phyloP scores from a whole-genome alignment of 768 basidiomycete genomes.

The Trametes cinnabarina region DNA sequence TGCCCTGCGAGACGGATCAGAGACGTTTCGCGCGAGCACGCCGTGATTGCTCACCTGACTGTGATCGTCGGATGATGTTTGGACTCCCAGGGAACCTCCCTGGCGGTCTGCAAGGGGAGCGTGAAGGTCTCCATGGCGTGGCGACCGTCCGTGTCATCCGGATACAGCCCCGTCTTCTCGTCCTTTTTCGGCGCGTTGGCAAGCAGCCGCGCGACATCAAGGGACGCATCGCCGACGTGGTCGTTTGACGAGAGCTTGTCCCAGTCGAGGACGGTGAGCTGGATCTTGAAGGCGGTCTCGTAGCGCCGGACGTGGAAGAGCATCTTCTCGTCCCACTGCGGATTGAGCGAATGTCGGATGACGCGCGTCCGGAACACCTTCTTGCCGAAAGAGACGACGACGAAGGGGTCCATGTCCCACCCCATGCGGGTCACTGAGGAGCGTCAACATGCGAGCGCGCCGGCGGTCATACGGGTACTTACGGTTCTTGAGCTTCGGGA shows the following conservation, averaged over 20 bases:
- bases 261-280: constrained; percentile 91
- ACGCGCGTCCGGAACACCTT: constrained; percentile 94
- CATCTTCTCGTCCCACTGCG: constrained; percentile 92
- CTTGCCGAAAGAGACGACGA: constrained; percentile 93
- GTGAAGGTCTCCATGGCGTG: constrained; percentile 71
- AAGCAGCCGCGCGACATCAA: constrained; percentile 68
- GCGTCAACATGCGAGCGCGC: background rate
- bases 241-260: constrained; percentile 92
- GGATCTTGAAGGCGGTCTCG: constrained; percentile 74
- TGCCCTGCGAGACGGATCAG: constrained; percentile 49
- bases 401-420: constrained; percentile 98
- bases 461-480: constrained; percentile 31
- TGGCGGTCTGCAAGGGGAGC: constrained; percentile 58
- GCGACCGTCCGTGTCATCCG: constrained; percentile 51
- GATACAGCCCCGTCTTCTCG: constrained; percentile 51
- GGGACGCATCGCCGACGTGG: constrained; percentile 73
- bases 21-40: background rate
- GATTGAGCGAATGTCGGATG: constrained; percentile 81
- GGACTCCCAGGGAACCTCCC: constrained; percentile 68
- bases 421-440: constrained; percentile 74
- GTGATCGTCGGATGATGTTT: constrained; percentile 68
- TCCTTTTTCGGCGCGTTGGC: constrained; percentile 48
- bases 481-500: constrained; percentile 89
- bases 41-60: constrained; percentile 49
- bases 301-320: constrained; percentile 92